Base-by-base conservation (phyloP, 805 yeast genomes). In the Ogataea sp. region DNA sequence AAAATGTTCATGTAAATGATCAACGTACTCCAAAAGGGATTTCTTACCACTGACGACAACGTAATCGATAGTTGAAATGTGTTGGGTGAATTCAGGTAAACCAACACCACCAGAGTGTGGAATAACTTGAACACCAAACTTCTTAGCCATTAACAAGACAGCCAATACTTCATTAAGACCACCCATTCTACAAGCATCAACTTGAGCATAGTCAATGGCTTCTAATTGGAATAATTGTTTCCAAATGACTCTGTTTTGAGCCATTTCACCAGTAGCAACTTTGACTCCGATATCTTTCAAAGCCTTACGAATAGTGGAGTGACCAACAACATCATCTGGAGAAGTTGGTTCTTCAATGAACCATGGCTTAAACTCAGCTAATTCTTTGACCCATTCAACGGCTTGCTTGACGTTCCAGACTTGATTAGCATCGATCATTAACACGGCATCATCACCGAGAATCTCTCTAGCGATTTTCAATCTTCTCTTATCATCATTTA, bases 391-490 rank as follows among this genome's bases (percentile, higher is more conserved):
- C 45, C 48, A 46, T 16, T 48, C 49, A 39, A 51, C 48, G 24
- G 55, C 53, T 34, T 51, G 49, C 24, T 50, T 50, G 25, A 51
- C 55, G 31, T 44, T 39, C 55, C 55, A 51, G 11, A 51, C 48
- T 36, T 51, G 55, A 37, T 51, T 51, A 13, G 53, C 53, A 38
- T 51, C 55, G 33, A 51, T 49, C 55, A 51, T 51, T 26, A 46
- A 51, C 13, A 39, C 43, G 9, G 58, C 55, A 26, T 61, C 62
- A 33, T 61, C 59, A 7, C 71, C 73, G 30, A 67, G 48, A 9
- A 64, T 61, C 36, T 65, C 67, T 36, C 70, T 50, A 9, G 65
- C 70, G 7, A 64, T 46, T 30, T 50, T 40, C 38, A 66, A 47
- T 32, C 71, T 50, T 32, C 61, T 46, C 32, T 52, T 51, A 43